Conservation (phyloP, 345 rosid genomes). For the Eucalyptus sp. region DNA sequence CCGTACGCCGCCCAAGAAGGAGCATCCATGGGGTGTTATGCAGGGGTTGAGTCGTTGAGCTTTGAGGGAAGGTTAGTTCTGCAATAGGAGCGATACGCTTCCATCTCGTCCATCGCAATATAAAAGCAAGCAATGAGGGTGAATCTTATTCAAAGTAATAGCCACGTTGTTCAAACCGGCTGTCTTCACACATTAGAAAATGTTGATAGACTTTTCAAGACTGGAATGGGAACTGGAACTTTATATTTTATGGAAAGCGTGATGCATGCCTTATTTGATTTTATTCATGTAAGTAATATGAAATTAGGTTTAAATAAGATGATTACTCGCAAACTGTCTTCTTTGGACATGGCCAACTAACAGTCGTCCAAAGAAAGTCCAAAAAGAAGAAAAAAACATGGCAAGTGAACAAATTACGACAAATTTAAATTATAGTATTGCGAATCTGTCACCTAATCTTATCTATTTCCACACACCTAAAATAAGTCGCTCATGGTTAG, state of each 20-base stretch:
- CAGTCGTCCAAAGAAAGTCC: neutral
- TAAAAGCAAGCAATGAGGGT: neutral
- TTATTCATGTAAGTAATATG: neutral
- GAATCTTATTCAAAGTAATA: neutral
- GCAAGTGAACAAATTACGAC: neutral
- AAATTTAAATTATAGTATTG: neutral
- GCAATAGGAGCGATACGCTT: neutral
- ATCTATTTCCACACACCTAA: neutral
- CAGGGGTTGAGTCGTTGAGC: neutral
- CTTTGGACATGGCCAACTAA: neutral
- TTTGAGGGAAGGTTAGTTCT: neutral
- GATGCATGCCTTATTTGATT: neutral
- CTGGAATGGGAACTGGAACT: neutral
- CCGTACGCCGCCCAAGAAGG: neutral
- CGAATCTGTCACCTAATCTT: neutral
- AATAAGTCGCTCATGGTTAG: neutral
- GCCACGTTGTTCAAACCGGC: neutral
- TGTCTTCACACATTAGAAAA: neutral
- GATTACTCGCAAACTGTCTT: neutral
- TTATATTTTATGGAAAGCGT: neutral
- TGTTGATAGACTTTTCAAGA: neutral
- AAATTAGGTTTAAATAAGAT: neutral
- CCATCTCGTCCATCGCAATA: neutral
- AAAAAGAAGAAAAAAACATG: neutral
- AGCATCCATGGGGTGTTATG: neutral